These are phyloP conservation scores for Cucurbitaria berberidis DNA, from an alignment of 2,329 filamentous ascomycete genomes.

Conservation along the genomic window DNA sequence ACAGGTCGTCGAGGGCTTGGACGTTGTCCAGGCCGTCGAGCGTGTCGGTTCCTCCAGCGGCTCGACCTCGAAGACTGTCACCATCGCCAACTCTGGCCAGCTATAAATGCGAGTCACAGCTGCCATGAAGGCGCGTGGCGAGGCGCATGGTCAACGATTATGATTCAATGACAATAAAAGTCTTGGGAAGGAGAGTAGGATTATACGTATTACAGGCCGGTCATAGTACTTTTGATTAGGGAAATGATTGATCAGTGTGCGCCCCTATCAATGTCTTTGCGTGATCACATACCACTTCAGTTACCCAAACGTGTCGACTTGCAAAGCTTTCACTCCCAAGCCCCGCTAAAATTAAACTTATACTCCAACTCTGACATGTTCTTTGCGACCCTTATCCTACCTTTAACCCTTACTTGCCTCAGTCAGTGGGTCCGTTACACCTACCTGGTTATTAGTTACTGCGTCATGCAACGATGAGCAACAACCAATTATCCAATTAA, in stretches of 20 bases:
- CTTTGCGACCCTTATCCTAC: too few species aligned
- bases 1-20: slow-evolving; percentile 60
- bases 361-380: too few species aligned
- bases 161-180: slow-evolving; percentile 15
- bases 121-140: background rate
- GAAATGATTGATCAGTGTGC: slow-evolving; percentile 23
- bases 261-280: background rate
- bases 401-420: too few species aligned
- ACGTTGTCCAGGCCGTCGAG: slow-evolving; percentile 34
- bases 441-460: too few species aligned
- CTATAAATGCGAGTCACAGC: slow-evolving; percentile 16
- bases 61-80: slow-evolving; percentile 27
- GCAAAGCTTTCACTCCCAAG: background rate
- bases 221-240: slow-evolving; percentile 20
- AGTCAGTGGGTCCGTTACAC: too few species aligned
- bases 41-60: slow-evolving; percentile 30
- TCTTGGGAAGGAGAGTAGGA: slow-evolving; percentile 8
- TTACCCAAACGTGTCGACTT: background rate
- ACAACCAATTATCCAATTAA: too few species aligned
- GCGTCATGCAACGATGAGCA: too few species aligned
- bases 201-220: background rate
- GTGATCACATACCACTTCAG: background rate
- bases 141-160: slow-evolving; percentile 8
- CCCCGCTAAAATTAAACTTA: too few species aligned
- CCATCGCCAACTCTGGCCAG: slow-evolving; percentile 34